Evolutionary conservation across 1,284 basidiomycete genomes (phyloP).

Genomic region (Leccinum angustisporum): DNA sequence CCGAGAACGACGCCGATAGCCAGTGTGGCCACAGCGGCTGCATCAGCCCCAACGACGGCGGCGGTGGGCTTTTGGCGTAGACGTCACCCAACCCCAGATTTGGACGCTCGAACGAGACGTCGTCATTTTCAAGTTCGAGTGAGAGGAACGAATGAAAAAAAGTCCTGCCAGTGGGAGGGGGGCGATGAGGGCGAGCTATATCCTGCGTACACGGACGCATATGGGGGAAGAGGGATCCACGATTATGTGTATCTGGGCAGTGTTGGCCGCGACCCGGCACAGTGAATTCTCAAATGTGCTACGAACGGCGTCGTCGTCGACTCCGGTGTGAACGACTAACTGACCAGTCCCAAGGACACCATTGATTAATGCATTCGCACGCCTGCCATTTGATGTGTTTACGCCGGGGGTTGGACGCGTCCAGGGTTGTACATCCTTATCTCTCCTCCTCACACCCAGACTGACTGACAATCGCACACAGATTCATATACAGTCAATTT

Average conservation of each 20-base stretch:
- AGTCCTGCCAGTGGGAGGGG: neutral
- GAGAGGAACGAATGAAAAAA: too few relatives aligned
- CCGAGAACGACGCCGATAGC: constrained; percentile 40
- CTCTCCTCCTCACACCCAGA: neutral
- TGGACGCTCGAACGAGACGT: constrained; percentile 16
- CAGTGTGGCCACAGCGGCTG: constrained; percentile 32
- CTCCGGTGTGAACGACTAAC: neutral
- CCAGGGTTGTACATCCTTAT: neutral
- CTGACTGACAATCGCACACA: neutral
- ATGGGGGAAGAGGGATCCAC: neutral
- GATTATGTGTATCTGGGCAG: neutral
- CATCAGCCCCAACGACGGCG: neutral
- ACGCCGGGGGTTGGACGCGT: neutral
- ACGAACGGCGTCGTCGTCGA: neutral
- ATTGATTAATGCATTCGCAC: neutral
- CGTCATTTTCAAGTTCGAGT: neutral
- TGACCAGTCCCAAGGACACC: neutral
- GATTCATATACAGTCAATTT: neutral
- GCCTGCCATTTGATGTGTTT: neutral
- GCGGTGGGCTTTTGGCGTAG: neutral
- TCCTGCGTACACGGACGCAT: neutral
- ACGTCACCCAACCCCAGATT: neutral
- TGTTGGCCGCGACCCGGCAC: neutral
- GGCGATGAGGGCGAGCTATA: neutral
- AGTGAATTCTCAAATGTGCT: neutral